Conservation (phyloP, 768 basidiomycete genomes). For the Kwoniella sp. region DNA sequence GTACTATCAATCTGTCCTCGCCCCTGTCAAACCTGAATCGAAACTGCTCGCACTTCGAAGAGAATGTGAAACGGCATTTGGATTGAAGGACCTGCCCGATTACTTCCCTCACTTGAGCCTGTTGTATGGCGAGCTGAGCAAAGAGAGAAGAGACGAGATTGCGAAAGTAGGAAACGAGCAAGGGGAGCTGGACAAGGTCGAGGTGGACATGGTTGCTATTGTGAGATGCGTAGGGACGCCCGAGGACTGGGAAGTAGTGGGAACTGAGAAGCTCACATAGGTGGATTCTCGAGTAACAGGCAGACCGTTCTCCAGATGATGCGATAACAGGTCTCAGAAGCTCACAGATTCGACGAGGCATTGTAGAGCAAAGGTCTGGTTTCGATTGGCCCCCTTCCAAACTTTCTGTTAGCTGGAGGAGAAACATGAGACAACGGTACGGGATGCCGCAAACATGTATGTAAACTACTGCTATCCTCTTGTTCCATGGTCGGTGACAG, state of each 20-base stretch:
- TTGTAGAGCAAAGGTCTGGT: too few relatives aligned
- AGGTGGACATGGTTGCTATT: slow-evolving; percentile 20
- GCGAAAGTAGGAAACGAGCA: slow-evolving; percentile 9
- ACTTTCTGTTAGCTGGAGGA: too few relatives aligned
- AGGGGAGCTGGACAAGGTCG: not conserved
- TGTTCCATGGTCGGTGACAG: too few relatives aligned
- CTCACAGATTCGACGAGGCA: too few relatives aligned
- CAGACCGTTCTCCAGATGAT: too few relatives aligned
- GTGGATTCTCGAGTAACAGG: too few relatives aligned
- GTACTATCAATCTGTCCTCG: slow-evolving; percentile 43
- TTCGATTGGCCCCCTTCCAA: too few relatives aligned
- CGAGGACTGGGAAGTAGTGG: slow-evolving; percentile 26
- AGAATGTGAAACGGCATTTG: slow-evolving; percentile 20
- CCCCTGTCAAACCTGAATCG: slow-evolving; percentile 17
- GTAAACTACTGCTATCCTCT: too few relatives aligned
- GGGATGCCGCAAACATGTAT: too few relatives aligned
- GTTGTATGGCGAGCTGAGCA: slow-evolving; percentile 37
- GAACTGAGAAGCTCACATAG: slow-evolving; percentile 7
- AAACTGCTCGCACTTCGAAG: slow-evolving; percentile 23
- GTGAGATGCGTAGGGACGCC: slow-evolving; percentile 17
- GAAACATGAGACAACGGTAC: too few relatives aligned
- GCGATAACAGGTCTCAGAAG: too few relatives aligned
- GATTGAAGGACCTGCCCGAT: slow-evolving; percentile 6
- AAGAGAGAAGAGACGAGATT: slow-evolving; percentile 26
- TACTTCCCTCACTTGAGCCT: slow-evolving; percentile 45